phyloP scores from a whole-genome alignment of 2,329 filamentous ascomycete genomes.

The Thielaviopsis populi region DNA sequence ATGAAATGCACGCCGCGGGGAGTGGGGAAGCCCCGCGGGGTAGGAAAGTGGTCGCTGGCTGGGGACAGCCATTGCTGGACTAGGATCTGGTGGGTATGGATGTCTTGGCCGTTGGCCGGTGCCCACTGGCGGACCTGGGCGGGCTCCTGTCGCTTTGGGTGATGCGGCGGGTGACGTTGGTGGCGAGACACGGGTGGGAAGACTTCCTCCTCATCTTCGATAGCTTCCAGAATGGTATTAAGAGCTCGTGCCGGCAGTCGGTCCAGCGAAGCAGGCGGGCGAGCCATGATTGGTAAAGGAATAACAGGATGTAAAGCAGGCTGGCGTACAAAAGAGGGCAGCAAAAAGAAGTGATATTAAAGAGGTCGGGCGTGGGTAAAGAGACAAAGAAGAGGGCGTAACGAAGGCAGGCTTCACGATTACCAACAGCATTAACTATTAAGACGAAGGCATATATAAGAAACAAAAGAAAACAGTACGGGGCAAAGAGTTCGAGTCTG shows the following conservation, averaged over 20 bases:
- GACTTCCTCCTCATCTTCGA: conserved; percentile 26
- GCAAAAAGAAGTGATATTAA: conserved; percentile 6
- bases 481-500: background rate
- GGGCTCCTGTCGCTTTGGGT: background rate
- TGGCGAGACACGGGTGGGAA: background rate
- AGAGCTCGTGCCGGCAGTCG: conserved; percentile 36
- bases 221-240: conserved; percentile 51
- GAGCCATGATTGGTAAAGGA: background rate
- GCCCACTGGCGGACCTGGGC: background rate
- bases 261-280: conserved; percentile 36
- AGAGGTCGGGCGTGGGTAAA: conserved; percentile 6
- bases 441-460: conserved; percentile 10
- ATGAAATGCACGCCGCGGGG: conserved; percentile 53
- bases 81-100: conserved; percentile 30
- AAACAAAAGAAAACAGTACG: conserved; percentile 19
- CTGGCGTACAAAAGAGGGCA: background rate
- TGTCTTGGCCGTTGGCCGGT: conserved; percentile 8
- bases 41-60: conserved; percentile 47
- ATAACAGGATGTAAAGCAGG: conserved; percentile 21
- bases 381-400: conserved; percentile 7
- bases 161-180: background rate
- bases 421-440: conserved; percentile 4
- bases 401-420: conserved; percentile 2
- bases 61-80: conserved; percentile 45
- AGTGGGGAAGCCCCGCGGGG: conserved; percentile 42